phyloP scores from a whole-genome alignment of 352 stramenopile genomes.

The Aphanomyces invadans region DNA sequence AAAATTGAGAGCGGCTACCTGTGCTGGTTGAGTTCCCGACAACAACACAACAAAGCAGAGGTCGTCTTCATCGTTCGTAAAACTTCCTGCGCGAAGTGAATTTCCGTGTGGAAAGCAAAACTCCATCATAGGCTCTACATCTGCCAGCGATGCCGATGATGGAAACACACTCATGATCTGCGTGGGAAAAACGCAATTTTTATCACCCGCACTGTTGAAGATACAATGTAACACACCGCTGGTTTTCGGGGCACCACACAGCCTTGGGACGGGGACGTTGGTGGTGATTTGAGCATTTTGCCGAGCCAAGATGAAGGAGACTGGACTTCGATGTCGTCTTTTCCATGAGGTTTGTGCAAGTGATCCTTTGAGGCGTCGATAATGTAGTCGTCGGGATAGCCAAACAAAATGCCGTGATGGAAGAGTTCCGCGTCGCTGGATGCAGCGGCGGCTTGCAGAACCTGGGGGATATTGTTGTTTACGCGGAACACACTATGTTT shows the following conservation, averaged over 20 bases:
- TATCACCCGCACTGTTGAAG: too few relatives aligned
- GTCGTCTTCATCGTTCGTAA: constrained; percentile 45
- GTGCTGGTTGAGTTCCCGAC: constrained; percentile 42
- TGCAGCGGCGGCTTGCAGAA: background rate
- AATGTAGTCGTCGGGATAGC: constrained; percentile 12
- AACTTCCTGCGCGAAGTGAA: constrained; percentile 29
- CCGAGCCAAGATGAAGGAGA: background rate
- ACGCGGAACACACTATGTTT: constrained; percentile 1
- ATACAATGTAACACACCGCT: too few relatives aligned
- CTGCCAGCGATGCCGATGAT: background rate
- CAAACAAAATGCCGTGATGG: constrained; percentile 16
- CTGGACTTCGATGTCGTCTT: background rate
- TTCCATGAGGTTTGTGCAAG: background rate
- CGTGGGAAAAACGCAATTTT: background rate
- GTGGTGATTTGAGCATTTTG: background rate
- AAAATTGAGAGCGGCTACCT: constrained; percentile 31
- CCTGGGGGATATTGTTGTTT: constrained; percentile 23
- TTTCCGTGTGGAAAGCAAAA: constrained; percentile 73
- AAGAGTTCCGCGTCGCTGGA: background rate
- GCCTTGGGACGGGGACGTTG: background rate
- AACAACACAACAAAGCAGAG: constrained; percentile 72
- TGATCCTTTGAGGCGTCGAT: too few relatives aligned
- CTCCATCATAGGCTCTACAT: constrained; percentile 28
- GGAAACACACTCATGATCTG: constrained; percentile 17
- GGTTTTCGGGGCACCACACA: too few relatives aligned